These are phyloP conservation scores for Lathyrus oleraceus DNA, from an alignment of 306 rosid species.

Conservation along the genomic window DNA sequence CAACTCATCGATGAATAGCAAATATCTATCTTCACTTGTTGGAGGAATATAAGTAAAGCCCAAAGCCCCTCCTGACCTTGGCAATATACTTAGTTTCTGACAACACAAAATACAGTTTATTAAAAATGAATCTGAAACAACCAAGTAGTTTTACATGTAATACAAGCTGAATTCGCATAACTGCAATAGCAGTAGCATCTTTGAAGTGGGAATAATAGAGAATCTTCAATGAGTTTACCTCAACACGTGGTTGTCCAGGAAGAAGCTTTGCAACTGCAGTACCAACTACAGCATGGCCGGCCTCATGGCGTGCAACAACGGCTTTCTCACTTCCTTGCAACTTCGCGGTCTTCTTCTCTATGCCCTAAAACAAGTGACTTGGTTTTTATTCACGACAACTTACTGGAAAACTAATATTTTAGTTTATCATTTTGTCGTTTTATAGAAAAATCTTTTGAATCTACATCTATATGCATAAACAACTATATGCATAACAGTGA, in stretches of 20 bases:
- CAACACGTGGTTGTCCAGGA: slow-evolving; percentile 91
- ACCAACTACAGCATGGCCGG: slow-evolving; percentile 96
- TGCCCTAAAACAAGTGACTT: slow-evolving; percentile 64
- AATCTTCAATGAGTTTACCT: slow-evolving; percentile 53
- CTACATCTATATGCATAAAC: slow-evolving; percentile 1
- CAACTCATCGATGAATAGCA: slow-evolving; percentile 90
- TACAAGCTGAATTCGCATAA: slow-evolving; percentile 28
- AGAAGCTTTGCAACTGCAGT: slow-evolving; percentile 96
- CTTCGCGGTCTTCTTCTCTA: slow-evolving; percentile 92
- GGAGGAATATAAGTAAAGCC: slow-evolving; percentile 96
- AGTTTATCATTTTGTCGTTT: not conserved
- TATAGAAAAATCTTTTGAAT: slow-evolving; percentile 30
- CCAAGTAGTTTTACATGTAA: too few species aligned
- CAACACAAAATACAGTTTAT: slow-evolving; percentile 15
- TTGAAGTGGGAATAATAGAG: slow-evolving; percentile 25
- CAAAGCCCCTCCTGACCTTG: slow-evolving; percentile 94
- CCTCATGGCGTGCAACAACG: slow-evolving; percentile 98
- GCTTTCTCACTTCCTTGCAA: slow-evolving; percentile 87
- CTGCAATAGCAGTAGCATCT: slow-evolving; percentile 9
- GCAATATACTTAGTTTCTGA: slow-evolving; percentile 95
- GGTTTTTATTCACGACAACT: slow-evolving; percentile 33
- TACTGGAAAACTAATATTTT: slow-evolving; percentile 10
- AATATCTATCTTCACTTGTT: slow-evolving; percentile 85
- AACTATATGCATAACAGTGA: slow-evolving; percentile 1
- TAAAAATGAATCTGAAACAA: slow-evolving; percentile 19